Evolutionary conservation across 352 stramenopile species (phyloP).

Genomic region (Globisporangium megalacanthum): DNA sequence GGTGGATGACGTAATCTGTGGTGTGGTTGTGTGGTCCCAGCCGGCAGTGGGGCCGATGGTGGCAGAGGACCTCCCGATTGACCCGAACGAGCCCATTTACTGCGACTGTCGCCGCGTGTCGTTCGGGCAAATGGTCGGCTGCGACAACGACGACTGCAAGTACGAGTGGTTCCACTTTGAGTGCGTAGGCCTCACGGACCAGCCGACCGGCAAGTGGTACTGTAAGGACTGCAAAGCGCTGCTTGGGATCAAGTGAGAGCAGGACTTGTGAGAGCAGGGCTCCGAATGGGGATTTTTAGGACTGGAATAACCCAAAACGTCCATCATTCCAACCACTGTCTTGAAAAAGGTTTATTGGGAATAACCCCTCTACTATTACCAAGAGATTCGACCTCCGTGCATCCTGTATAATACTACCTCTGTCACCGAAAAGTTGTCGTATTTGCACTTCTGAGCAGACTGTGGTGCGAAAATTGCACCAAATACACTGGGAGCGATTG

Average conservation of each 20-base stretch:
- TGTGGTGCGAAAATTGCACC: too few species aligned
- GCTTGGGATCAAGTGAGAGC: conserved; percentile 59
- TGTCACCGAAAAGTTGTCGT: too few species aligned
- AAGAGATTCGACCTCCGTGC: too few species aligned
- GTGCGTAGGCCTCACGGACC: conserved; percentile 83
- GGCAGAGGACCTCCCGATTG: conserved; percentile 75
- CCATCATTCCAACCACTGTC: too few species aligned
- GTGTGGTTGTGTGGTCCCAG: conserved; percentile 11
- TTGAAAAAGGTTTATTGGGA: too few species aligned
- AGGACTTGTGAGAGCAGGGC: too few species aligned
- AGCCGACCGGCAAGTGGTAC: conserved; percentile 80
- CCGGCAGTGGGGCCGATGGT: conserved; percentile 29
- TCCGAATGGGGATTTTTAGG: too few species aligned
- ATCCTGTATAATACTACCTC: too few species aligned
- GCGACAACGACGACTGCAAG: conserved; percentile 91
- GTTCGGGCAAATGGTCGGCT: conserved; percentile 90
- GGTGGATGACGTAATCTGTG: neutral
- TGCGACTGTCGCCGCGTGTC: conserved; percentile 84
- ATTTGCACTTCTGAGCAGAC: too few species aligned
- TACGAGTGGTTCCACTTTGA: conserved; percentile 92
- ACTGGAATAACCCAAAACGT: too few species aligned
- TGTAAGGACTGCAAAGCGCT: conserved; percentile 72
- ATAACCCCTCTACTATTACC: too few species aligned
- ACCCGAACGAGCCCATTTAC: conserved; percentile 87
- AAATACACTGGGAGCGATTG: too few species aligned